Evolutionary conservation across 495 filamentous ascomycete species (phyloP).

Genomic region (Opeltia flavorubescens): DNA sequence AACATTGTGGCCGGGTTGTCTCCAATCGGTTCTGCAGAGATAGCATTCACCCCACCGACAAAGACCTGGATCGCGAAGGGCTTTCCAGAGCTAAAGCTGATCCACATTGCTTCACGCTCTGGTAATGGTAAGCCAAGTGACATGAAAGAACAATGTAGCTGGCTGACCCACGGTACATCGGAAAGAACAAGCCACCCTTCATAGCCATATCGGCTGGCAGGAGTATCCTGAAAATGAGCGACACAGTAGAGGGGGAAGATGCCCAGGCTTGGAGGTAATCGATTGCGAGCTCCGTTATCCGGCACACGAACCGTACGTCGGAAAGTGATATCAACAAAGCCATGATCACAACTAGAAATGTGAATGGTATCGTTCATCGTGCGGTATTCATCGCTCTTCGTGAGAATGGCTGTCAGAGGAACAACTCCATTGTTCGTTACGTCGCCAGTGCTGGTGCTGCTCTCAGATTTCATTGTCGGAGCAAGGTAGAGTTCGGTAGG

Average conservation of each 20-base stretch:
- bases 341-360: neutral
- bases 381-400: neutral
- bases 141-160: neutral
- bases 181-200: slow-evolving; percentile 32
- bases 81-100: slow-evolving; percentile 18
- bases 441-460: too few species aligned
- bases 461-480: too few species aligned
- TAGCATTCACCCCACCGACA: slow-evolving; percentile 32
- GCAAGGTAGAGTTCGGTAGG: too few species aligned
- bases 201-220: slow-evolving; percentile 21
- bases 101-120: slow-evolving; percentile 34
- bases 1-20: slow-evolving; percentile 17
- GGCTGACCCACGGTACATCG: slow-evolving; percentile 21
- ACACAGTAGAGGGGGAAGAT: slow-evolving; percentile 29
- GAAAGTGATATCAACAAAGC: slow-evolving; percentile 13
- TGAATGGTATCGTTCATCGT: neutral
- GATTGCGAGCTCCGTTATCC: slow-evolving; percentile 20
- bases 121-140: neutral
- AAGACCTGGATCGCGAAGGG: slow-evolving; percentile 32
- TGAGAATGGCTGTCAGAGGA: neutral
- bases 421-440: too few species aligned
- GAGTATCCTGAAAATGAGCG: slow-evolving; percentile 13
- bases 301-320: slow-evolving; percentile 32
- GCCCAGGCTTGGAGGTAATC: slow-evolving; percentile 25
- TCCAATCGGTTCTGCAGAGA: slow-evolving; percentile 26